A percentile compares a stretch with the other conserved stretches of the same genome.
Conservation (phyloP, 495 filamentous ascomycete genomes). For the Podospora comata region DNA sequence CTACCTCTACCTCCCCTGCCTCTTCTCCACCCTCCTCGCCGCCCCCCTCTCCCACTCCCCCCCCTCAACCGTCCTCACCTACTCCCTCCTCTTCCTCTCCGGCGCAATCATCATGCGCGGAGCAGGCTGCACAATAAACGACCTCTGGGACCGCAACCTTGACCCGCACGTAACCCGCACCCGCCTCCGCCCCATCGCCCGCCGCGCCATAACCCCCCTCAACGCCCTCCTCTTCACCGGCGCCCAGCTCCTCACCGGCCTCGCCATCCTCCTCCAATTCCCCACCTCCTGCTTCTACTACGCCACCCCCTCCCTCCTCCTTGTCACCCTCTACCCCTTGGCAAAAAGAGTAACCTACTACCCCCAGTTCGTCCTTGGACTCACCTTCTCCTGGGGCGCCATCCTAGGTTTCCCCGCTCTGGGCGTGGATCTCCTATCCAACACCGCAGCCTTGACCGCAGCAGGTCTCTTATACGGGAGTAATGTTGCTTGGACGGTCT, state of each 20-base stretch:
- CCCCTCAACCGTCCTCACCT: conserved; percentile 56
- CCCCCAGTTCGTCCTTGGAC: conserved; percentile 84
- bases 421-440: conserved; percentile 71
- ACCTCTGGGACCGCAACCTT: conserved; percentile 92
- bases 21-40: conserved; percentile 79
- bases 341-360: conserved; percentile 94
- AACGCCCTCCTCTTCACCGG: conserved; percentile 80
- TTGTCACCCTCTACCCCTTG: conserved; percentile 83
- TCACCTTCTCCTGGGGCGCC: conserved; percentile 96
- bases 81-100: conserved; percentile 72
- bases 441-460: conserved; percentile 60
- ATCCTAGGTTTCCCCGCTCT: conserved; percentile 95
- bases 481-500: conserved; percentile 87
- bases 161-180: conserved; percentile 90
- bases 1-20: conserved; percentile 93
- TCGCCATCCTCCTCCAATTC: conserved; percentile 82
- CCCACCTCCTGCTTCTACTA: conserved; percentile 81
- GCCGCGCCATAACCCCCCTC: conserved; percentile 72
- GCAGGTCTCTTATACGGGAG: conserved; percentile 76
- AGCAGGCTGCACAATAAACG: conserved; percentile 97
- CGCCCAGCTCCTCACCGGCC: conserved; percentile 72
- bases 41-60: conserved; percentile 57
- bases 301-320: conserved; percentile 74
- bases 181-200: conserved; percentile 81
- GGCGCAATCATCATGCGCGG: conserved; percentile 95